These are phyloP conservation scores for Botrytis cinerea DNA, from an alignment of 2,329 filamentous ascomycete species.

Conservation along the genomic window DNA sequence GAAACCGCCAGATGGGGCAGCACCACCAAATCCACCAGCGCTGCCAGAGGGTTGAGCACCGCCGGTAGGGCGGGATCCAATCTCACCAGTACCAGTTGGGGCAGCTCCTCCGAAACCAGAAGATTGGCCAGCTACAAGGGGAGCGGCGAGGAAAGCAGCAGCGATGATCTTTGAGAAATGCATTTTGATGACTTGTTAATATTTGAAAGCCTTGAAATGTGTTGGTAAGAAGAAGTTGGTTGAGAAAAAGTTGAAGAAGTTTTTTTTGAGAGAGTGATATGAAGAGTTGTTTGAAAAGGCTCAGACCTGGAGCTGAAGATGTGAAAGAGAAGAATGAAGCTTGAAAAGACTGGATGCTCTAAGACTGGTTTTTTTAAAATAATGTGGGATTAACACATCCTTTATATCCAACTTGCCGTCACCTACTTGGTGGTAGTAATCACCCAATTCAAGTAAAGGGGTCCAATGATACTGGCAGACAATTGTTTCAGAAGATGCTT, in stretches of 20 bases:
- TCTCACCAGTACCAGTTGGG: constrained; percentile 4
- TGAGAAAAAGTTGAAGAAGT: constrained; percentile 1
- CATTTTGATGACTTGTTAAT: constrained; percentile 6
- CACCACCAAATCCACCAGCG: background rate
- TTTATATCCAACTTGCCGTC: constrained; percentile 15
- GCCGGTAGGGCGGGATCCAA: constrained; percentile 1
- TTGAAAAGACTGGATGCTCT: constrained; percentile 23
- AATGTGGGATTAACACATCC: background rate
- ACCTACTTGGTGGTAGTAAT: background rate
- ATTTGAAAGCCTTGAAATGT: background rate
- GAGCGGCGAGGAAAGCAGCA: constrained; percentile 16
- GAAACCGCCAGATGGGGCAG: background rate
- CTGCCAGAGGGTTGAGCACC: background rate
- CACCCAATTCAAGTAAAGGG: background rate
- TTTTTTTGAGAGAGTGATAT: constrained; percentile 11
- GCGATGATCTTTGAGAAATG: constrained; percentile 19
- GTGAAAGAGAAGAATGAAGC: constrained; percentile 10
- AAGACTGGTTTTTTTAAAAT: constrained; percentile 14
- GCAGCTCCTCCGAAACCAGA: background rate
- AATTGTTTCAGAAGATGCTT: constrained; percentile 7
- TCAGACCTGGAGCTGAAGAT: constrained; percentile 22
- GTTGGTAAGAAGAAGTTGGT: background rate
- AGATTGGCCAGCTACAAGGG: constrained; percentile 9
- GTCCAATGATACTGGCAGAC: background rate
- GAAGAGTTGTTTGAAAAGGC: constrained; percentile 15